Conservation (phyloP, 2,329 filamentous ascomycete species). For the Aureobasidium sp. region DNA sequence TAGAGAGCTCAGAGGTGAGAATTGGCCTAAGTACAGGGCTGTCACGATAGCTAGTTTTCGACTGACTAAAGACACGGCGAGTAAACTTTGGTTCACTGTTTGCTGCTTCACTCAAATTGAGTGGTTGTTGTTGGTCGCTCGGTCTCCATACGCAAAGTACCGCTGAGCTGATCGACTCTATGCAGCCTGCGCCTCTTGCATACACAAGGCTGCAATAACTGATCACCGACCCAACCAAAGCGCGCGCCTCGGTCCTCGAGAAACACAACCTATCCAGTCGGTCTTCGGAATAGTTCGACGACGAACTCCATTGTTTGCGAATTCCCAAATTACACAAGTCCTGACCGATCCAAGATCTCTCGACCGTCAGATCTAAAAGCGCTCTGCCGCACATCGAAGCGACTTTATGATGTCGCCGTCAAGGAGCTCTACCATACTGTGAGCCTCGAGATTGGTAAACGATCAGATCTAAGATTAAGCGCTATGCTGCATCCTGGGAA, state of each 20-base stretch:
- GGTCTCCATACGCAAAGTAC: not conserved
- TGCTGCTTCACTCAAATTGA: conserved; percentile 28
- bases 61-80: not conserved
- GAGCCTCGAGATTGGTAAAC: conserved; percentile 38
- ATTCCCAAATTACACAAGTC: not conserved
- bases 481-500: conserved; percentile 40
- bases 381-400: conserved; percentile 39
- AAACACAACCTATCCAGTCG: not conserved
- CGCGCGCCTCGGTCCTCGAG: conserved; percentile 1
- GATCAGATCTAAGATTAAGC: conserved; percentile 36
- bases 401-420: conserved; percentile 39
- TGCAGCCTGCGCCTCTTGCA: conserved; percentile 1
- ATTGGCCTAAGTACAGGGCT: not conserved
- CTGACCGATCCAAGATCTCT: conserved; percentile 26
- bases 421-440: conserved; percentile 40
- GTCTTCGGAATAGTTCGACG: too few species aligned
- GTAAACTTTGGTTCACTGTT: conserved; percentile 34
- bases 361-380: conserved; percentile 41
- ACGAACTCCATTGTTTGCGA: too few species aligned
- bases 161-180: not conserved
- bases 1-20: not conserved
- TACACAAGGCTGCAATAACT: not conserved
- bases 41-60: not conserved
- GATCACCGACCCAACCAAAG: conserved; percentile 1
- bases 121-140: not conserved